A percentile compares a stretch with the other conserved stretches of the same genome.
Conservation (phyloP, 1,284 basidiomycete species). For the Cutaneotrichosporon daszewskae region DNA sequence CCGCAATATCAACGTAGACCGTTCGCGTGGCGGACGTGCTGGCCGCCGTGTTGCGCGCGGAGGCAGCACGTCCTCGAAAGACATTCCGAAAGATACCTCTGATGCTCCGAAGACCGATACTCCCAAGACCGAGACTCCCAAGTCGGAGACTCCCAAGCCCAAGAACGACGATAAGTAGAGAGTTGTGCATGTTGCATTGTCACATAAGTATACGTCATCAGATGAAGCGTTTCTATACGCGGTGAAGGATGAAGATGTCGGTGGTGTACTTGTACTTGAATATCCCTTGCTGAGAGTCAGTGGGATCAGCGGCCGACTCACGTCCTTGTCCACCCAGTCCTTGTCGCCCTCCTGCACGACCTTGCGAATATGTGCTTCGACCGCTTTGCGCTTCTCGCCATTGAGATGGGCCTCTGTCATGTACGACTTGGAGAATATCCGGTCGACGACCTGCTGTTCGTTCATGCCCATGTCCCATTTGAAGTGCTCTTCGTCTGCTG, state of each 20-base stretch:
- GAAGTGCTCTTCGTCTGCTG: slow-evolving; percentile 18
- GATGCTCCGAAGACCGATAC: slow-evolving; percentile 7
- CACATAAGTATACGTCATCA: slow-evolving; percentile 7
- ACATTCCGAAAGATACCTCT: slow-evolving; percentile 8
- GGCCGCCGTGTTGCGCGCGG: slow-evolving; percentile 49
- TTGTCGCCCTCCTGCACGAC: slow-evolving; percentile 25
- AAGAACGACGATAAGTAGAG: slow-evolving; percentile 1
- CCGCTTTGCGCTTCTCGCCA: slow-evolving; percentile 21
- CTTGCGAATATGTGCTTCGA: slow-evolving; percentile 22
- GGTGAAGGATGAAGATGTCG: slow-evolving; percentile 31
- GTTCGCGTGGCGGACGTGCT: slow-evolving; percentile 48
- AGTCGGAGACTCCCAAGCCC: slow-evolving; percentile 1
- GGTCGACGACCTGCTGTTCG: slow-evolving; percentile 33
- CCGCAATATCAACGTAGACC: slow-evolving; percentile 17
- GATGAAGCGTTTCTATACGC: slow-evolving; percentile 8
- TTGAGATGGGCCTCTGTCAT: slow-evolving; percentile 35
- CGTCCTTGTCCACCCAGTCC: slow-evolving; percentile 39
- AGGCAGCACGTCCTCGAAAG: slow-evolving; percentile 19
- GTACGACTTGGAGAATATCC: slow-evolving; percentile 42
- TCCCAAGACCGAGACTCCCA: slow-evolving; percentile 6
- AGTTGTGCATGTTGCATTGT: slow-evolving; percentile 14
- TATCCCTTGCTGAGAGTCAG: slow-evolving; percentile 25
- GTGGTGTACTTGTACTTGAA: slow-evolving; percentile 36
- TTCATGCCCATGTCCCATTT: slow-evolving; percentile 27
- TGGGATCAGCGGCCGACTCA: slow-evolving; percentile 13